These are phyloP conservation scores for Talaromyces atroroseus DNA, from an alignment of 2,329 filamentous ascomycete genomes.

Conservation along the genomic window DNA sequence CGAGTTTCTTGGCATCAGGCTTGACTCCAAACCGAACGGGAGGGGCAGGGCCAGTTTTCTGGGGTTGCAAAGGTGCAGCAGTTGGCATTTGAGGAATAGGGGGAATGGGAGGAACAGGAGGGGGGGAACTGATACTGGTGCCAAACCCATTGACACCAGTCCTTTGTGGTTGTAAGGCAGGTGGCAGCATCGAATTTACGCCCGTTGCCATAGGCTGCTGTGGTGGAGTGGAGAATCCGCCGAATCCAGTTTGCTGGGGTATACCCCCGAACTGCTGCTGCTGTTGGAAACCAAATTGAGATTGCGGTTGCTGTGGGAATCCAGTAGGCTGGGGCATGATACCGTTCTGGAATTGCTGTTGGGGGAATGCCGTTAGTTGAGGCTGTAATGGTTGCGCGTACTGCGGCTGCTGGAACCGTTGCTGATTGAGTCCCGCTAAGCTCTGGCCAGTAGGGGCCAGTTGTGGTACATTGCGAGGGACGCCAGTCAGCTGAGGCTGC, in stretches of 20 bases:
- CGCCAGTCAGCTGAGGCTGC: slow-evolving; percentile 78
- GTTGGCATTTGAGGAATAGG: slow-evolving; percentile 55
- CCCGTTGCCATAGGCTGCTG: slow-evolving; percentile 41
- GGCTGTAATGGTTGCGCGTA: slow-evolving; percentile 52
- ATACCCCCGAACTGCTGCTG: slow-evolving; percentile 30
- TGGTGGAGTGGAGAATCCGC: slow-evolving; percentile 28
- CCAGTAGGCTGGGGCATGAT: slow-evolving; percentile 45
- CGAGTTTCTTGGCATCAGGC: slow-evolving; percentile 66
- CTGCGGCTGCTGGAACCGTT: slow-evolving; percentile 56
- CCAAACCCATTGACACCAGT: slow-evolving; percentile 49
- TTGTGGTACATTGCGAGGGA: slow-evolving; percentile 50
- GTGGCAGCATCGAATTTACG: slow-evolving; percentile 34
- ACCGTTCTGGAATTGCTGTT: slow-evolving; percentile 25
- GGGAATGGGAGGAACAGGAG: slow-evolving; percentile 42
- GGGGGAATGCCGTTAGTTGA: slow-evolving; percentile 22
- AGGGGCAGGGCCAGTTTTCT: slow-evolving; percentile 80
- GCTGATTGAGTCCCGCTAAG: slow-evolving; percentile 65
- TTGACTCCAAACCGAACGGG: slow-evolving; percentile 82
- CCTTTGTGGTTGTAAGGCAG: slow-evolving; percentile 43
- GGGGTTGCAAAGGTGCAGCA: slow-evolving; percentile 62
- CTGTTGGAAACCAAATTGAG: slow-evolving; percentile 41
- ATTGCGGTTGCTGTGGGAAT: slow-evolving; percentile 30
- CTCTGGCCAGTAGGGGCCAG: slow-evolving; percentile 71
- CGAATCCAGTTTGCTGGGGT: slow-evolving; percentile 52
- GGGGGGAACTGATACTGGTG: slow-evolving; percentile 42